Base-by-base conservation (phyloP, 2,329 filamentous ascomycete genomes). In the Pseudovirgaria hyperparasitica region DNA sequence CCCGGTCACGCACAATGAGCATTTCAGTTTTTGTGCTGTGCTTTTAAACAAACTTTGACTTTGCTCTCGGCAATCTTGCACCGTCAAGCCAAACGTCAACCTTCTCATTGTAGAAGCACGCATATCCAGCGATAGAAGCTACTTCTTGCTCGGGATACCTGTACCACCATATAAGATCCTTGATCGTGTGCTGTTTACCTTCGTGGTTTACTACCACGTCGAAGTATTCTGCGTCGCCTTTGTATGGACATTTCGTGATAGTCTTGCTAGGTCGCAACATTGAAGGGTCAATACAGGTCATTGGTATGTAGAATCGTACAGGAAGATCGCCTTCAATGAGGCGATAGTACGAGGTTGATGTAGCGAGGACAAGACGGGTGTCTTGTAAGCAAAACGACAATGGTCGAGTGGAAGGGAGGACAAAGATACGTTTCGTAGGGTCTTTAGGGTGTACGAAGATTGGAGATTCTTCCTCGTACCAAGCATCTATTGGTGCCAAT, bases 101-200 rank as follows among this genome's bases (percentile, higher is more conserved):
- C 48, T 72, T 73, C 45, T 79, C 75, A 35, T 78, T 76, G 36
- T 77, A 78, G 33, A 78, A 79, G 40, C 72, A 77, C 27, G 75
- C 24, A 24, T 60, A 43, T 2, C 72, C 71, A 2, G 65, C 65
- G 32, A 79, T 56, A 2, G 47, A 50, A 2, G 59, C 62, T 29
- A 66, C 67, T 48, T 79, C 75, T 0, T 56, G 39, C 0, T 64
- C 69, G 3, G 75, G 71, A 8, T 60, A 57, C 10, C 53, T 52
- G 30, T 79, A 80, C 31, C 65, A 76, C 75, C 75, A 80, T 1
- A 74, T 59, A 3, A 72, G 28, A 39, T 77, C 63, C 35, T 60
- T 53, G n/a, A n/a, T n/a, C n/a, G n/a, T n/a, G 17, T 57, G 49
- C 29, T 51, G 42, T 13, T 58, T 46, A 0, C 54, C 63, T 3